Base-by-base conservation (phyloP, 441 rosid genomes). In the Erodium moschatum region DNA sequence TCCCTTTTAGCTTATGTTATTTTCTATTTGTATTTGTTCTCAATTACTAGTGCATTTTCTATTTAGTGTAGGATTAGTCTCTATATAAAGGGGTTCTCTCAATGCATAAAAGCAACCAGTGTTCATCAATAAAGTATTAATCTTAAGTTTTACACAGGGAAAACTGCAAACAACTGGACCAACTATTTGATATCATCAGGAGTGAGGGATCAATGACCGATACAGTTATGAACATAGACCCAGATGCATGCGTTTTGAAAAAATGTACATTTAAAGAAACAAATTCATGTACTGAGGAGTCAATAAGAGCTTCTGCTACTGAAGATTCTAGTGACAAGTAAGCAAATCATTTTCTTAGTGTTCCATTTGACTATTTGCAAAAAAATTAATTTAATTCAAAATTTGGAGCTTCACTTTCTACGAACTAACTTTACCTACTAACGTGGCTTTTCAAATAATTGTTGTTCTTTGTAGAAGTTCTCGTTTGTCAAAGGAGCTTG, bases 261-360 rank as follows among this genome's bases (percentile, higher is more conserved):
- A 64, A 73, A 20, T 76, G 72, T 75, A 65, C 67, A 42, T 38
- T 69, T 33, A 80, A 70, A 52, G 84, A 82, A 74, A 76, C 72
- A 29, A 68, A 70, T 65, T 40, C 73, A 20, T 84, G 85, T 67
- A 54, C 56, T 52, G 84, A 81, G 64, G 84, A 81, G 64, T 75
- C 73, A 29, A 87, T 85, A 40, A 88, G 86, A 70, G 86, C 87
- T 50, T 85, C 85, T 1, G 76, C 89, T 66, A 77, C 88, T 44
- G 74, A 81, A 69, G 86, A 86, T 70, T 85, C 90, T 46, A 87
- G 89, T 46, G 70, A 82, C 68, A 80, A 70, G 96, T 89, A 85
- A 52, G 73, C 42, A 74, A 24, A 24, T 24, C 27, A 24, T 24
- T 24, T 24, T 24, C 27, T 2, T 24, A 24, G 27, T 24, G 27